Evolutionary conservation across 306 rosid species (phyloP), one percentile per base, ranked within the genome.

Genomic region (Cicer chorassanicum): DNA sequence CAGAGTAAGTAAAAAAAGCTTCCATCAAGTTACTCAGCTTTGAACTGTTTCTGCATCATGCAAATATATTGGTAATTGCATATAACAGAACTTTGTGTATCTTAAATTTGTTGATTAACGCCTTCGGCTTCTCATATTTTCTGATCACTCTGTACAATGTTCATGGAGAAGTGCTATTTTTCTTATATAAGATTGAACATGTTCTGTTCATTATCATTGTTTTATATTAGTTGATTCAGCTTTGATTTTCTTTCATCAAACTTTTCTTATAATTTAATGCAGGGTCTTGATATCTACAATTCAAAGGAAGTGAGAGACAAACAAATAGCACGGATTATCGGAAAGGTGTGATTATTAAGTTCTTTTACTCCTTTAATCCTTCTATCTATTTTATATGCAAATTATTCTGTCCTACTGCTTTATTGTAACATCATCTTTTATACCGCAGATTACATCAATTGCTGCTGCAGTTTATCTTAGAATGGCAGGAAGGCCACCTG

Each of bases 241-340:
- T 60, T 62, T 50, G 38, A 49, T 54, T 50, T 49, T 49, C 55
- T 13, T n/a, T 49, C 18, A 49, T n/a, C 56, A 6, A 50, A 14
- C 2, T 7, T 50, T 6, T 50, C 3, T 50, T 14, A 50, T 50
- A 50, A 14, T 67, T 75, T 44, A 19, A 69, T 62, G 68, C 62
- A 92, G 92, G 98, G 98, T 54, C 91, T 87, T 87, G 98, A 87
- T 80, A 82, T 92, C 73, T 92, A 88, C 84, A 61, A 57, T 80
- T 90, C 93, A 0, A 92, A 92, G 73, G 89, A 90, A 88, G 88
- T 92, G 80, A 88, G 96, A 84, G 97, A 88, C 83, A 90, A 92
- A 81, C 97, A 90, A 88, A 88, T 90, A 55, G 92, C 89, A 50
- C 93, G 97, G 11, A 69, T 90, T 53, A 79, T 92, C 40, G 96